Evolutionary conservation across 192 early-diverging fungal species (phyloP), one percentile per base, ranked within the genome.

Genomic region (Linnemannia schmuckeri): DNA sequence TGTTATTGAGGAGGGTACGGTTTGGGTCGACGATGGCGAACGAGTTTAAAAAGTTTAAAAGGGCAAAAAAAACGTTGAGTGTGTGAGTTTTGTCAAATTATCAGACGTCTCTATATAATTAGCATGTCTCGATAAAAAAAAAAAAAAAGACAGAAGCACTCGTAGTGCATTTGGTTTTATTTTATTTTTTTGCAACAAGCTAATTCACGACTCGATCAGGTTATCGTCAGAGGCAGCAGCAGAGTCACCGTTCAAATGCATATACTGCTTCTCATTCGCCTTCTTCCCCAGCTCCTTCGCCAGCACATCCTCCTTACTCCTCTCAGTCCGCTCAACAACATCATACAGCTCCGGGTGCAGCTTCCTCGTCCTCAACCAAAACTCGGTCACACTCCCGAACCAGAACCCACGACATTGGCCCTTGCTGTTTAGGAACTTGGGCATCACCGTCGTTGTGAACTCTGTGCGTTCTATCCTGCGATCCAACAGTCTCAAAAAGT

Each of bases 391-490:
- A n/a, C 79, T 68, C 4, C 85, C 80, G n/a, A 41, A 81, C 79
- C 79, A 87, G 66, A 81, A 87, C 30, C 85, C 85, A 41, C 85
- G 79, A 41, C 79, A 81, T n/a, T 81, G 72, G 10, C 78, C 78
- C 54, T 74, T 61, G 57, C 76, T 75, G 72, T 87, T 80, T 4
- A 77, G 18, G 47, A 81, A 87, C 44, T 78, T 81, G 4, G 85
- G 85, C 66, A 54, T 38, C 20, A 81, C 76, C 30, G 69, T 78
- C n/a, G 85, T 87, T 7, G 80, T 81, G 52, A 75, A 87, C 4
- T 78, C 40, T 27, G 61, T 83, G 15, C 63, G 40, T 46, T 77
- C 76, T 44, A 87, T 81, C 27, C 79, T 46, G 3, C 49, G 22
- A 41, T 87, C 85, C 63, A 81, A 17, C 8, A 47, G 40, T 1